Evolutionary conservation across 2,329 filamentous ascomycete species (phyloP).

Genomic region (Penicillium sp.): DNA sequence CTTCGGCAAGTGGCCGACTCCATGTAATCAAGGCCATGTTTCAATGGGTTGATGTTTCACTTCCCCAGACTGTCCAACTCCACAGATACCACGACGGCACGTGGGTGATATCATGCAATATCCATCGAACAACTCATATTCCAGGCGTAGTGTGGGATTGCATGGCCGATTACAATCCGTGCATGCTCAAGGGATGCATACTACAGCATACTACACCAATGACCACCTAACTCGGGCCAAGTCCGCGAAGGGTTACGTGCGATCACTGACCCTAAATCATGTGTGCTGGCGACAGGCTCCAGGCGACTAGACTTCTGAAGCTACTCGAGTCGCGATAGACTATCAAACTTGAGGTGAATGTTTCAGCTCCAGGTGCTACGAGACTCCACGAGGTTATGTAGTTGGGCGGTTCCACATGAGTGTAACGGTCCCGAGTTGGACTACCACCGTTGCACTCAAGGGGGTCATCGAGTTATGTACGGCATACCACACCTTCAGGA

Average conservation of each 20-base stretch:
- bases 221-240: neutral
- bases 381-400: constrained; percentile 15
- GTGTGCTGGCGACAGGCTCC: too few relatives aligned
- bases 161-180: neutral
- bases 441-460: constrained; percentile 32
- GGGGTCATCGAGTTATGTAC: constrained; percentile 24
- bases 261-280: constrained; percentile 1
- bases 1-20: constrained; percentile 20
- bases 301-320: too few relatives aligned
- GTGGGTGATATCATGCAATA: neutral
- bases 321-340: too few relatives aligned
- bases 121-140: neutral
- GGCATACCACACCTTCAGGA: constrained; percentile 16
- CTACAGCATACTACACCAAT: too few relatives aligned
- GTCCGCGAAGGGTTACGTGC: constrained; percentile 4
- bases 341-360: neutral
- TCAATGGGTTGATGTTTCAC: neutral
- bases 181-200: neutral
- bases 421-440: constrained; percentile 28
- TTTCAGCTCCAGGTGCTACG: constrained; percentile 5
- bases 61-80: neutral
- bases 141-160: neutral
- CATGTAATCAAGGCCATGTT: neutral
- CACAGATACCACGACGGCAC: neutral
- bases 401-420: constrained; percentile 21